These are phyloP conservation scores for Mycena kentingensis DNA, from an alignment of 768 basidiomycete species.

Conservation along the genomic window DNA sequence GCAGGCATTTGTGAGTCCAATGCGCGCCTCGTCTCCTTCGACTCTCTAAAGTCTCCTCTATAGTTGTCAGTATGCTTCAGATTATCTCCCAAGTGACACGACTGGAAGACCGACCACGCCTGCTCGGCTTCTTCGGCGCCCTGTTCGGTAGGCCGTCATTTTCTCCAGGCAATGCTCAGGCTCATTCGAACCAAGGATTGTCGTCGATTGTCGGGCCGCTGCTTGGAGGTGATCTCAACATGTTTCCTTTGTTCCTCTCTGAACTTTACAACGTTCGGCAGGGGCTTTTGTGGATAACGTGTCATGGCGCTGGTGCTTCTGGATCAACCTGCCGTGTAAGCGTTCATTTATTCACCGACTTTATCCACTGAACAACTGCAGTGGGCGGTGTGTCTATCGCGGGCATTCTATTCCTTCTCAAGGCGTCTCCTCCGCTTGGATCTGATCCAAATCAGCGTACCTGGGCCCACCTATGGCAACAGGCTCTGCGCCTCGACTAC, in stretches of 20 bases:
- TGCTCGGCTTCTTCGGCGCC: no score
- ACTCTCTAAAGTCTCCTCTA: no score
- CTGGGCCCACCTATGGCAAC: constrained; percentile 1
- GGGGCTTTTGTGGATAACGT: no score
- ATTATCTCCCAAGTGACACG: neutral
- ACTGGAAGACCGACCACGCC: neutral
- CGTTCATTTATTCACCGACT: no score
- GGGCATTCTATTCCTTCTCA: constrained; percentile 2
- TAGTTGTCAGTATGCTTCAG: neutral
- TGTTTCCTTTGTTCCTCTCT: no score
- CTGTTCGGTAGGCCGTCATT: no score
- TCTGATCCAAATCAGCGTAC: constrained; percentile 1
- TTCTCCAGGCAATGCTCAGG: no score
- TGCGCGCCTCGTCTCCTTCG: no score
- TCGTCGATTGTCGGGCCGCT: neutral
- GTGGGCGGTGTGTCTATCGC: constrained; percentile 9
- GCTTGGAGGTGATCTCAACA: neutral
- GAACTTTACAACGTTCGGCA: no score
- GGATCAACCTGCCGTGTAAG: constrained; percentile 3
- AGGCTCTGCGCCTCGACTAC: constrained; percentile 35
- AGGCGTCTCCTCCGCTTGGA: constrained; percentile 1
- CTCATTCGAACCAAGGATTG: neutral
- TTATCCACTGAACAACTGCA: no score
- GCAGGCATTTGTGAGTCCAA: neutral
- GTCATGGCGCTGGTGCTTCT: constrained; percentile 11